Conservation (phyloP, 148 eudicot genomes). For the Dianthus caryophyllus region DNA sequence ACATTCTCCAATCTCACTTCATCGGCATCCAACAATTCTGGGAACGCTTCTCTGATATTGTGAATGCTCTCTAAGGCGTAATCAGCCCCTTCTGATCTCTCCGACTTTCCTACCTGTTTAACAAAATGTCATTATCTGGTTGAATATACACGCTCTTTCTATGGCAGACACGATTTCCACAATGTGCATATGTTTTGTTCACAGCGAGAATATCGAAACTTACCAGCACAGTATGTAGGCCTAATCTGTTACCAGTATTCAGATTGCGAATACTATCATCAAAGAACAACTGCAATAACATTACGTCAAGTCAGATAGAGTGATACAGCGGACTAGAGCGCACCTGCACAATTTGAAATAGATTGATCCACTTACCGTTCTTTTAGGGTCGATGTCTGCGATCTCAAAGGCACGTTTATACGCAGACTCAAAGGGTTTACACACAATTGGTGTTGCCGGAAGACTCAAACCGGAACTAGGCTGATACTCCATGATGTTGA, state of each 20-base stretch:
- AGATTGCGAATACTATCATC: slow-evolving; percentile 82
- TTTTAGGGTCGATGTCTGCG: slow-evolving; percentile 57
- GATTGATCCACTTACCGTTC: slow-evolving; percentile 45
- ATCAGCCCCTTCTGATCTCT: slow-evolving; percentile 54
- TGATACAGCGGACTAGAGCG: not conserved
- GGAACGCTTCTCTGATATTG: slow-evolving; percentile 82
- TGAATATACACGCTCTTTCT: too few species aligned
- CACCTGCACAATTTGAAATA: not conserved
- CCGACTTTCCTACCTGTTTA: slow-evolving; percentile 72
- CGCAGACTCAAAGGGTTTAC: slow-evolving; percentile 69
- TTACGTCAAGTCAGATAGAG: not conserved
- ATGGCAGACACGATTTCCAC: not conserved
- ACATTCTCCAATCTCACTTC: slow-evolving; percentile 44
- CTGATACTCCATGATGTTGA: slow-evolving; percentile 38
- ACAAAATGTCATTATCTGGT: not conserved
- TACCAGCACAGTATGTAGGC: slow-evolving; percentile 79
- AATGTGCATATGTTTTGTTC: not conserved
- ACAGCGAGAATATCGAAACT: slow-evolving; percentile 12
- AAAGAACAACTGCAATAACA: slow-evolving; percentile 62
- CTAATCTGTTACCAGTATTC: slow-evolving; percentile 51
- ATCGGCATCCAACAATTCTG: slow-evolving; percentile 60
- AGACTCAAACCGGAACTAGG: slow-evolving; percentile 29
- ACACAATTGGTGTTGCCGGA: slow-evolving; percentile 58
- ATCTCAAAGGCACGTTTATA: slow-evolving; percentile 57
- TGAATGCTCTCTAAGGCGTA: slow-evolving; percentile 84